phyloP scores from a whole-genome alignment of 1,139 yeast genomes.

The Lodderomyces parapsilosis region DNA sequence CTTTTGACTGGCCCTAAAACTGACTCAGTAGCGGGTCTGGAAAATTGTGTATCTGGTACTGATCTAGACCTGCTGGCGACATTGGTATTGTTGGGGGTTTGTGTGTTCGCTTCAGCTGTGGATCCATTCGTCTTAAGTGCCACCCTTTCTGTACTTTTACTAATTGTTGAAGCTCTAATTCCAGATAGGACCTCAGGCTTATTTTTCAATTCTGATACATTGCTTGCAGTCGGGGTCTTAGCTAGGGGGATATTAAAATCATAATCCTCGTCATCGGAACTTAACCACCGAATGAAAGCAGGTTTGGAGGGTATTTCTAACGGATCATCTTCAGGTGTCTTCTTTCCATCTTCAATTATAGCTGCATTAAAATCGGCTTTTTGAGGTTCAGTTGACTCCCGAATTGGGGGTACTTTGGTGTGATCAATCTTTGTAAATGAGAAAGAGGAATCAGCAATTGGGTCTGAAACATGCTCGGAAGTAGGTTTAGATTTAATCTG shows the following conservation, averaged over 20 bases:
- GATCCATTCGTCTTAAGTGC: too few relatives aligned
- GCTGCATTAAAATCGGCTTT: too few relatives aligned
- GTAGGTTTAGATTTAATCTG: background rate
- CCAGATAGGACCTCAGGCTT: too few relatives aligned
- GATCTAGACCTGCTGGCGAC: slow-evolving; percentile 1
- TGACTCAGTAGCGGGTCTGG: slow-evolving; percentile 1
- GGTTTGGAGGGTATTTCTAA: slow-evolving; percentile 5
- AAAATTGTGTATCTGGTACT: background rate
- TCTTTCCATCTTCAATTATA: too few relatives aligned
- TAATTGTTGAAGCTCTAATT: too few relatives aligned
- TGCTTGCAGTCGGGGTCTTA: background rate
- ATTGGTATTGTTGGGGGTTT: background rate
- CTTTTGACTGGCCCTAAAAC: slow-evolving; percentile 7
- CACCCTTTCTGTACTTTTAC: too few relatives aligned
- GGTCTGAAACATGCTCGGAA: slow-evolving; percentile 5
- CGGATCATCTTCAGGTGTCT: background rate
- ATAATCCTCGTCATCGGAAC: slow-evolving; percentile 13
- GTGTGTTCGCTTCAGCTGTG: too few relatives aligned
- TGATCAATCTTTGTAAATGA: slow-evolving; percentile 10
- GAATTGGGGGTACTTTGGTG: background rate
- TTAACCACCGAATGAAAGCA: slow-evolving; percentile 13
- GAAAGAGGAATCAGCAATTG: slow-evolving; percentile 15
- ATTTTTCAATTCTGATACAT: too few relatives aligned
- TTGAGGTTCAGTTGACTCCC: background rate
- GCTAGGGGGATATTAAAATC: background rate